phyloP scores from a whole-genome alignment of 768 basidiomycete species.

The Agaricus blazei region DNA sequence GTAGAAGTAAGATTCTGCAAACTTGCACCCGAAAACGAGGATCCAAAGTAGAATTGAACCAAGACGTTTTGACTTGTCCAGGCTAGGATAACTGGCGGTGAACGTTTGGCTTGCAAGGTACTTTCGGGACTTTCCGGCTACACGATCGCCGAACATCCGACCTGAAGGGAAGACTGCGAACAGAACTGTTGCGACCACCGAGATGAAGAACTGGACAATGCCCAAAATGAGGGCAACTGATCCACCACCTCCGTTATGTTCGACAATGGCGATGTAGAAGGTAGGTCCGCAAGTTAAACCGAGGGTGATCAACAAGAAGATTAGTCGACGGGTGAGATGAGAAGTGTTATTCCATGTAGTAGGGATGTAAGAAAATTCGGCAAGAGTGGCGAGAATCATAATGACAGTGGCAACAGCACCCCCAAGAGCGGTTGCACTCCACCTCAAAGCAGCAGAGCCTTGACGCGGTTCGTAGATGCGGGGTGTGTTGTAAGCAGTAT shows the following conservation, averaged over 20 bases:
- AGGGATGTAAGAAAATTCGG: constrained; percentile 97
- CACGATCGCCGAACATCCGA: constrained; percentile 98
- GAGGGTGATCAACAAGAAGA: constrained; percentile 88
- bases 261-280: constrained; percentile 88
- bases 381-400: constrained; percentile 92
- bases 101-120: constrained; percentile 99
- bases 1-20: constrained; percentile 97
- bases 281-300: constrained; percentile 91
- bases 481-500: constrained; percentile 92
- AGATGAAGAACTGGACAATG: constrained; percentile 95
- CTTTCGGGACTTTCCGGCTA: constrained; percentile 91
- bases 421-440: constrained; percentile 92
- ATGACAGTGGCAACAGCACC: constrained; percentile 95
- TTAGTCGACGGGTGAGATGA: constrained; percentile 84
- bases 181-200: constrained; percentile 77
- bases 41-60: constrained; percentile 84
- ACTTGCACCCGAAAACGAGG: constrained; percentile 94
- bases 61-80: constrained; percentile 59
- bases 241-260: constrained; percentile 53
- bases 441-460: constrained; percentile 73
- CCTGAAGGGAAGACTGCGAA: constrained; percentile 94
- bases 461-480: constrained; percentile 65
- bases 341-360: constrained; percentile 99
- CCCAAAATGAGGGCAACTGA: constrained; percentile 86
- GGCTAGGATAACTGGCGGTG: constrained; percentile 86